Conservation (phyloP, 805 yeast species). For the Zygotorulaspora danielsina region DNA sequence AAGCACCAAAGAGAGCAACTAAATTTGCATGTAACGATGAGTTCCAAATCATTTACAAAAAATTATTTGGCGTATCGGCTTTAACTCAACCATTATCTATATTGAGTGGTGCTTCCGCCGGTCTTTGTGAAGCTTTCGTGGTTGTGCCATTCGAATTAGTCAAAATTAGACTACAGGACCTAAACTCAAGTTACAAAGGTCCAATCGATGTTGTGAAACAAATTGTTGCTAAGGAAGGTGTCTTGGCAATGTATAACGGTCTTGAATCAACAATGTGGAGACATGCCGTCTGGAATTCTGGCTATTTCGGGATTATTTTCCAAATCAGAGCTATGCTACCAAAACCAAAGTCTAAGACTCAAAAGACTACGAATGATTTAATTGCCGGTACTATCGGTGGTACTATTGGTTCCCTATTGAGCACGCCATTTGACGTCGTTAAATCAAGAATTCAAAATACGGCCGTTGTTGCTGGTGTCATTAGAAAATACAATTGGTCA, state of each 20-base stretch:
- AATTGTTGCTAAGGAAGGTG: slow-evolving; percentile 72
- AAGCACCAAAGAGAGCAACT: slow-evolving; percentile 98
- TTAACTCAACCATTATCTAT: slow-evolving; percentile 82
- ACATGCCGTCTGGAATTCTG: slow-evolving; percentile 96
- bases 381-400: slow-evolving; percentile 96
- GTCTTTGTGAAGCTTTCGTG: slow-evolving; percentile 93
- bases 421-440: slow-evolving; percentile 97
- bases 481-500: slow-evolving; percentile 90
- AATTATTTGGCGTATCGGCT: slow-evolving; percentile 58
- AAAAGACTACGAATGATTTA: slow-evolving; percentile 81
- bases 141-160: slow-evolving; percentile 97
- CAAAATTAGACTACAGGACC: slow-evolving; percentile 92
- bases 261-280: slow-evolving; percentile 97
- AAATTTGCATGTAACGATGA: slow-evolving; percentile 98
- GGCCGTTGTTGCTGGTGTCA: slow-evolving; percentile 61
- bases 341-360: slow-evolving; percentile 60
- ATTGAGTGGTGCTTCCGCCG: slow-evolving; percentile 96
- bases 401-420: slow-evolving; percentile 88
- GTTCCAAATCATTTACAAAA: slow-evolving; percentile 82
- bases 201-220: slow-evolving; percentile 76
- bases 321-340: slow-evolving; percentile 81
- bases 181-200: slow-evolving; percentile 72
- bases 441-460: slow-evolving; percentile 91
- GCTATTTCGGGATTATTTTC: slow-evolving; percentile 92
- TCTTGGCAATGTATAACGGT: slow-evolving; percentile 84